Evolutionary conservation across 768 basidiomycete genomes (phyloP), one percentile per base, ranked within the genome.

Genomic region (Lentinus tigrinus): DNA sequence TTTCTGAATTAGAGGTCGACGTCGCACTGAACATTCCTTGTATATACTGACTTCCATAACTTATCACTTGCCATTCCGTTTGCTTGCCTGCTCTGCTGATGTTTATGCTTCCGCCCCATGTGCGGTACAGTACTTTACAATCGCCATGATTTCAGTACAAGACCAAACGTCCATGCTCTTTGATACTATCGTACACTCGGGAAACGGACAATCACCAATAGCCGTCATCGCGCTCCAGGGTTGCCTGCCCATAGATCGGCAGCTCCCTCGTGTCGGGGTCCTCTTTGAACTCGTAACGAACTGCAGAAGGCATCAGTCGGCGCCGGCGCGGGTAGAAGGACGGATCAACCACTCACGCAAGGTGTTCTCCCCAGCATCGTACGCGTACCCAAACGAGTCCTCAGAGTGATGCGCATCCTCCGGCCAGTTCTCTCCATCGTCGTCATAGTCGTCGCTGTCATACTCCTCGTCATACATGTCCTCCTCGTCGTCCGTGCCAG

Each of bases 341-440:
- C n/a, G 38, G 40, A 52, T 37, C 23, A 24, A 40, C 23, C 6
- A 70, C 74, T 56, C 49, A 76, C 75, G 72, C 16, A 76, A 49
- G 16, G 63, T 55, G 58, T 75, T 69, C 1, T 69, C 62, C 9
- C 71, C 74, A 3, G 73, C 67, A 52, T 78, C 76, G 57, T 74
- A 74, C n/a, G 67, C 47, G 44, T 74, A 63, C 6, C 73, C 75
- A 34, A 70, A 76, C 58, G 69, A 65, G 49, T 58, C 40, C 60
- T 70, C 69, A 11, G 24, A 24, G 47, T 69, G 69, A 28, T 42
- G 56, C 17, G 68, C 63, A 62, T 36, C 65, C 50, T 57, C 61
- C 13, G 73, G 73, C 76, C 74, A 75, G 26, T 63, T 50, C 34
- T 67, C 57, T n/a, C n/a, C n/a, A n/a, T 58, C 52, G 24, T 48